These are phyloP conservation scores for Nannochloropsis oceanica DNA, from an alignment of 108 stramenopile species.

Conservation along the genomic window DNA sequence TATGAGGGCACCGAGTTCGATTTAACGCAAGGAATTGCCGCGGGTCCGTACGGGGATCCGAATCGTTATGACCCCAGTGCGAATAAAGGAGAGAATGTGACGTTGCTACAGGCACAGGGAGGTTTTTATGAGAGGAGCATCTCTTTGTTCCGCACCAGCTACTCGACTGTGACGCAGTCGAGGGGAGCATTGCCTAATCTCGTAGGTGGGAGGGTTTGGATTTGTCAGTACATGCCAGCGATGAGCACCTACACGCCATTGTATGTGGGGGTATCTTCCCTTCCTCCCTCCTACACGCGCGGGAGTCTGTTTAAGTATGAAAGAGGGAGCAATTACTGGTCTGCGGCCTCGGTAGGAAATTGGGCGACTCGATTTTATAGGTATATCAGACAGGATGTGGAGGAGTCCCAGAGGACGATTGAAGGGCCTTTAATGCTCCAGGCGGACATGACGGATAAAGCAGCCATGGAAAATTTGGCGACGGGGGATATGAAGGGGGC, in stretches of 20 bases:
- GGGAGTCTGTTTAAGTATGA: slow-evolving; percentile 20
- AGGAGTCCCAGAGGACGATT: neutral
- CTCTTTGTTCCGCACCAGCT: slow-evolving; percentile 10
- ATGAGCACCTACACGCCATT: slow-evolving; percentile 22
- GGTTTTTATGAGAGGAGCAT: slow-evolving; percentile 23
- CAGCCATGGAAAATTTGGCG: neutral
- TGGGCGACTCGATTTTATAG: slow-evolving; percentile 26
- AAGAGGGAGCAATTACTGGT: slow-evolving; percentile 22
- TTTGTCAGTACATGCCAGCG: slow-evolving; percentile 28
- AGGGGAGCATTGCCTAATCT: slow-evolving; percentile 13
- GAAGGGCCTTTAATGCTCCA: slow-evolving; percentile 15
- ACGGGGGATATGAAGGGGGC: slow-evolving; percentile 1
- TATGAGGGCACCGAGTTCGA: slow-evolving; percentile 55
- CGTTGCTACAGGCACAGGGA: neutral
- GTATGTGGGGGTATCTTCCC: slow-evolving; percentile 16
- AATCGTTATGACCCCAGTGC: slow-evolving; percentile 17
- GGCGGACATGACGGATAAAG: neutral
- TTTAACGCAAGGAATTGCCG: slow-evolving; percentile 25
- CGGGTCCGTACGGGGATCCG: slow-evolving; percentile 38
- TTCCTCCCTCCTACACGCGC: slow-evolving; percentile 10
- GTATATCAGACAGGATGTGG: slow-evolving; percentile 8
- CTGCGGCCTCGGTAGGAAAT: slow-evolving; percentile 32
- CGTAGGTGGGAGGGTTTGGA: slow-evolving; percentile 24
- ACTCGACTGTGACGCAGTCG: slow-evolving; percentile 24
- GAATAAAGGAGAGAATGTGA: slow-evolving; percentile 14